These are phyloP conservation scores for Syzygium jambos DNA, from an alignment of 345 rosid genomes.

Conservation along the genomic window DNA sequence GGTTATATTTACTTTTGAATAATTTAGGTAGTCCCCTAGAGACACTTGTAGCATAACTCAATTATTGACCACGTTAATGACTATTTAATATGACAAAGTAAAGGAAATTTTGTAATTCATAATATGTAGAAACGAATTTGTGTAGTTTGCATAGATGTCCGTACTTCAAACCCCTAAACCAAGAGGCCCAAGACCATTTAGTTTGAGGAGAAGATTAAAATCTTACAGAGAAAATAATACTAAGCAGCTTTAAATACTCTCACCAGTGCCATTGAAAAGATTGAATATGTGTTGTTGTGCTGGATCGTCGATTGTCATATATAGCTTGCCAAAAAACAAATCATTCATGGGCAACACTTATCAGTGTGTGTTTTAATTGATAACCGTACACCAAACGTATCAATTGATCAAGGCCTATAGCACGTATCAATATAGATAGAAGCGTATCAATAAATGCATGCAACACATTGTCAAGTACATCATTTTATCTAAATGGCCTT, in stretches of 20 bases:
- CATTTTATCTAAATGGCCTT: neutral
- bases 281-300: neutral
- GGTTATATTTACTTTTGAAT: neutral
- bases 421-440: neutral
- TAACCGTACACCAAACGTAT: neutral
- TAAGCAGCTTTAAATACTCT: neutral
- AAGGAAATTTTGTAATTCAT: neutral
- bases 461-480: neutral
- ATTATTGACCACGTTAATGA: neutral
- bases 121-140: neutral
- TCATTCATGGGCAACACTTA: neutral
- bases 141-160: neutral
- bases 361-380: neutral
- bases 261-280: neutral
- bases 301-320: neutral
- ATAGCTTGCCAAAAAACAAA: neutral
- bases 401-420: neutral
- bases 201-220: neutral
- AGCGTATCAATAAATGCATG: neutral
- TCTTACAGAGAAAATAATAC: neutral
- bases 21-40: neutral
- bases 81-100: neutral
- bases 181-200: neutral
- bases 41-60: neutral
- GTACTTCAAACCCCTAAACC: neutral